A percentile compares a stretch with the other conserved stretches of the same genome.
phyloP scores from a whole-genome alignment of 768 basidiomycete genomes.

The Leccinum obscurum region DNA sequence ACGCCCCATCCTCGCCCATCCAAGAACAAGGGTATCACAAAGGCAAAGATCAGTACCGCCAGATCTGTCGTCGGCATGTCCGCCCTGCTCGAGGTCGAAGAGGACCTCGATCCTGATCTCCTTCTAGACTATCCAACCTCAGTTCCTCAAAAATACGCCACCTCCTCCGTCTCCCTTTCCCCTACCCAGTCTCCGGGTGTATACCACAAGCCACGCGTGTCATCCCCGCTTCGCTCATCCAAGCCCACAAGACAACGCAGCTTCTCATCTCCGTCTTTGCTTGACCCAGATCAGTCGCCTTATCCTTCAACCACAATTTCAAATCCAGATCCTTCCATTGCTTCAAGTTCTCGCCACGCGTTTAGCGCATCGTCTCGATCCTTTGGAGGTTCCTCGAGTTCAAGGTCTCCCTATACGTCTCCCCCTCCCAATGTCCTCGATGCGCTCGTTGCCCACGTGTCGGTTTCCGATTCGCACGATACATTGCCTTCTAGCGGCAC shows the following conservation, averaged over 20 bases:
- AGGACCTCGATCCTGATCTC: conserved; percentile 35
- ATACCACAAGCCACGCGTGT: conserved; percentile 23
- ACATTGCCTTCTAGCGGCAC: conserved; percentile 49
- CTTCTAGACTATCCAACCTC: conserved; percentile 3
- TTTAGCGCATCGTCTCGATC: conserved; percentile 16
- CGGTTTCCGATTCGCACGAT: conserved; percentile 25
- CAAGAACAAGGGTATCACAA: conserved; percentile 27
- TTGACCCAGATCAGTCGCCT: conserved; percentile 5
- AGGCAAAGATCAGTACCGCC: conserved; percentile 36
- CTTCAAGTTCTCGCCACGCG: conserved; percentile 13
- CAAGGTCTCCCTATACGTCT: conserved; percentile 33
- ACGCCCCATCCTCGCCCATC: conserved; percentile 26
- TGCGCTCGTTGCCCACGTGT: conserved; percentile 34
- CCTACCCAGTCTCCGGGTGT: conserved; percentile 11
- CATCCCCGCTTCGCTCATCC: conserved; percentile 25
- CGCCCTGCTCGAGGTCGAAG: conserved; percentile 54
- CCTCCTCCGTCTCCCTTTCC: conserved; percentile 12
- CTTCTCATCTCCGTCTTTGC: conserved; percentile 31
- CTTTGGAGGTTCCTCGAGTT: conserved; percentile 23
- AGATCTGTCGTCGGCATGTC: conserved; percentile 55
- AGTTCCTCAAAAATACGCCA: conserved; percentile 20
- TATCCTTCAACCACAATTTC: conserved; percentile 1
- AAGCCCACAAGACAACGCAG: conserved; percentile 32
- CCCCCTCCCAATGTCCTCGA: conserved; percentile 33
- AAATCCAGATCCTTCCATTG: conserved; percentile 3